Base-by-base conservation (phyloP, 306 rosid species). In the Lagenaria siceraria region DNA sequence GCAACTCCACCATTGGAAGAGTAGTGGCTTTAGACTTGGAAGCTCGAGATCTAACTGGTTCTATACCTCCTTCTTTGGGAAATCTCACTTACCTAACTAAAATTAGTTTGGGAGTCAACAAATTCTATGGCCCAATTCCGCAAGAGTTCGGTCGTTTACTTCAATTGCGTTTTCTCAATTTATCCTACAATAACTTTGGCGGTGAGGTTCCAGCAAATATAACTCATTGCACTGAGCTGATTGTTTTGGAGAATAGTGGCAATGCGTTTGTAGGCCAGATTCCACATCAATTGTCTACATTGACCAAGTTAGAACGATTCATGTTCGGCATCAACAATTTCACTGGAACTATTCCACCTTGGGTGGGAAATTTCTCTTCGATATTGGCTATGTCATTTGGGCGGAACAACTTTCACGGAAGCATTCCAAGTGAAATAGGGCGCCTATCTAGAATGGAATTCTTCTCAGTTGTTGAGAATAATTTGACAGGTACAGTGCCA, bases 361-460 rank as follows among this genome's bases (percentile, higher is more conserved):
- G 92, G 91, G 35, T 88, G 36, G 88, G 87, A 33, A 87, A 85
- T 18, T 77, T 84, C 24, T 84, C 96, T 74, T 84, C 83, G 25
- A 25, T 87, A 48, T 61, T 60, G 38, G 0, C 3, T 0, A 4
- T 90, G 53, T 7, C 24, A 3, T 38, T 90, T 27, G 25, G 11
- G 0, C 2, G 0, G 8, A 77, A 77, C 72, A 42, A 77, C 8
- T 59, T 77, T 59, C 56, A 77, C 0, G 79, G 79, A 22, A 25
- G 7, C 1, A 61, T 77, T 14, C 79, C 79, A 0, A 55, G 12
- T n/a, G 78, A 75, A 58, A 17, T 75, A n/a, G 66, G 78, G 0
- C 68, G 19, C 6, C 43, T 75, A 10, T 17, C 65, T n/a, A 33
- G 12, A 8, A 6, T 75, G 33, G 13, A 35, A 12, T n/a, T 33